These are phyloP conservation scores for Sarcomyxa edulis DNA, from an alignment of 768 basidiomycete genomes.

Conservation along the genomic window DNA sequence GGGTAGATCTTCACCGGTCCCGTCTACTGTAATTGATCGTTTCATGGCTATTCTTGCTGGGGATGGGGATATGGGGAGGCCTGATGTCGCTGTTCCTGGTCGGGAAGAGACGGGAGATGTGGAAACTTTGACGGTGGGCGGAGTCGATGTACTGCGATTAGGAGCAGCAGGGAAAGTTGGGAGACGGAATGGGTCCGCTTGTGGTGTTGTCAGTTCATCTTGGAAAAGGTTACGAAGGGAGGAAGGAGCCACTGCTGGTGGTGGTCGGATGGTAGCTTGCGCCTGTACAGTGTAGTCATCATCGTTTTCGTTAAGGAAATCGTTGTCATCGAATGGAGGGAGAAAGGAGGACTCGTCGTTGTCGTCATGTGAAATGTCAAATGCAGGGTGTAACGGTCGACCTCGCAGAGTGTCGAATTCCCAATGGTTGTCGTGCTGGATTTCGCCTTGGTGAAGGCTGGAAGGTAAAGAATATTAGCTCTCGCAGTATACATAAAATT, in stretches of 20 bases:
- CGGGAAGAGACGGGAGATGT: slow-evolving; percentile 5
- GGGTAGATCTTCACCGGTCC: slow-evolving; percentile 9
- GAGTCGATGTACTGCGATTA: slow-evolving; percentile 18
- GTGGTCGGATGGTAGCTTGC: slow-evolving; percentile 50
- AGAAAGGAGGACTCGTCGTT: no score
- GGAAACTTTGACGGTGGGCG: slow-evolving; percentile 11
- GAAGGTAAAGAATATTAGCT: not conserved
- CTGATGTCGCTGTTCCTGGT: slow-evolving; percentile 16
- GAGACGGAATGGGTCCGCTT: slow-evolving; percentile 36
- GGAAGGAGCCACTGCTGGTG: slow-evolving; percentile 51
- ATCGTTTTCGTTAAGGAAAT: slow-evolving; percentile 8
- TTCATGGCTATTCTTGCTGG: slow-evolving; percentile 27
- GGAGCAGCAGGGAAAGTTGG: slow-evolving; percentile 27
- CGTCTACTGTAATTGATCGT: slow-evolving; percentile 23
- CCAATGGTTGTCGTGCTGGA: slow-evolving; percentile 47
- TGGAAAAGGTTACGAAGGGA: slow-evolving; percentile 81
- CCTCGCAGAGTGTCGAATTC: slow-evolving; percentile 72
- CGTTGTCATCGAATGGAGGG: slow-evolving; percentile 19
- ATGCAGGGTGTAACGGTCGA: slow-evolving; percentile 19
- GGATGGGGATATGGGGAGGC: slow-evolving; percentile 28
- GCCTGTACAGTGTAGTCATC: slow-evolving; percentile 22
- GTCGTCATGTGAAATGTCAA: no score
- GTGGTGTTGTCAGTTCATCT: slow-evolving; percentile 31
- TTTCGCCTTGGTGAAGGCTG: slow-evolving; percentile 15
- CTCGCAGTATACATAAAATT: not conserved